Base-by-base conservation (phyloP, 2,329 filamentous ascomycete genomes). In the Fusarium sp. region DNA sequence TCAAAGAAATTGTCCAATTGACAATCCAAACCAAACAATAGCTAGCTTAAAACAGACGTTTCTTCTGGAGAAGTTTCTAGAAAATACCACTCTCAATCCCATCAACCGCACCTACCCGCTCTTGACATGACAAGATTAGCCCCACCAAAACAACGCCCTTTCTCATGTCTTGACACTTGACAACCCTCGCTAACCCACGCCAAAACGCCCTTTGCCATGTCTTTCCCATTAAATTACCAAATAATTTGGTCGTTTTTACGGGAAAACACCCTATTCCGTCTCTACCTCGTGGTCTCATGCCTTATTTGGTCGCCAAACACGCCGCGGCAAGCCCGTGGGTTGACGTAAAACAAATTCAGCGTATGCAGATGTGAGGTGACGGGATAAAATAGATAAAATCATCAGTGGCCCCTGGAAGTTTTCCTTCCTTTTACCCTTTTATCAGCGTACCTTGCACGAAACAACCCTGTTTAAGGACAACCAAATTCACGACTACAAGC, bases 281-380 rank as follows among this genome's bases (percentile, higher is more conserved):
- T 43, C 39, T 45, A 39, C 28, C 26, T 49, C 44, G 60, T 51
- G 22, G 36, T 43, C 18, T 51, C 38, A 15, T 20, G 17, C 38
- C 38, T 7, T 36, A 31, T 36, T 36, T 7, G 17, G 17, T 36
- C 34, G 10, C 15, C 6, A 36, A 36, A 17, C 15, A 51, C 44
- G 24, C 55, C 58, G 34, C 42, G 28, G 9, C 20, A 45, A 33
- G 44, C 15, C 58, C 44, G 26, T 26, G 13, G 13, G 36, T 49
- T 61, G 62, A 65, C 62, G 62, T 65, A 66, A 66, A 66, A 66
- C 38, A 55, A 66, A 66, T 60, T 60, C 60, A 53, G 42, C 8
- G 26, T 58, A 56, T 31, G 49, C 53, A 18, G 24, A 28, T 9
- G 39, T 58, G 24, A 55, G 40, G 40, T 56, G 50, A 59, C 26